These are phyloP conservation scores for Lasiodiplodia gonubiensis DNA, from an alignment of 2,329 filamentous ascomycete species.

Conservation along the genomic window DNA sequence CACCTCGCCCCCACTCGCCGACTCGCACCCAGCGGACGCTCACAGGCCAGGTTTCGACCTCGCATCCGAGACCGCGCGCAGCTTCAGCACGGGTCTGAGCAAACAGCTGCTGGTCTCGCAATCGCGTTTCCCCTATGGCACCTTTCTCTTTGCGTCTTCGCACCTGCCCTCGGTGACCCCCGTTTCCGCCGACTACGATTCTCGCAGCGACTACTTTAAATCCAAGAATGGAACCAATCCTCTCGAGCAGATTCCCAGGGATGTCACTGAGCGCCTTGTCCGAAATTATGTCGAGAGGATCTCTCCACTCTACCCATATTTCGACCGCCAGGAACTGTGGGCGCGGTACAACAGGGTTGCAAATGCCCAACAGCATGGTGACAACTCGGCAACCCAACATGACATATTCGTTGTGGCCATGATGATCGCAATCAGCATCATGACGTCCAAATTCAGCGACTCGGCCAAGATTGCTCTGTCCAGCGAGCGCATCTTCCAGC, in stretches of 20 bases:
- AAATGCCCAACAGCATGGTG: background rate
- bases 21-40: background rate
- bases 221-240: conserved; percentile 4
- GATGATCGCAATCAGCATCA: conserved; percentile 28
- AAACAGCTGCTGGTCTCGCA: conserved; percentile 19
- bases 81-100: conserved; percentile 17
- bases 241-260: conserved; percentile 24
- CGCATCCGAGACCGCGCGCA: conserved; percentile 18
- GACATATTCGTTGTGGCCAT: conserved; percentile 26
- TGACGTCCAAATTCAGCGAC: conserved; percentile 26
- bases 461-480: conserved; percentile 21
- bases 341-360: background rate
- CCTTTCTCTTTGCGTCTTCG: conserved; percentile 26
- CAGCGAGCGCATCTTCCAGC: conserved; percentile 25
- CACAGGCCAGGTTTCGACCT: conserved; percentile 17
- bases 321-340: conserved; percentile 22
- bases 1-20: background rate
- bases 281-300: conserved; percentile 26
- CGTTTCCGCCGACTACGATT: background rate
- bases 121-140: conserved; percentile 19
- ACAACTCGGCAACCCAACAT: background rate
- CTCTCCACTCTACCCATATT: conserved; percentile 20
- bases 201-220: conserved; percentile 21
- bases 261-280: conserved; percentile 21
- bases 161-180: conserved; percentile 21